phyloP scores from a whole-genome alignment of 2,329 filamentous ascomycete genomes.

The Xylariaceae sp. region DNA sequence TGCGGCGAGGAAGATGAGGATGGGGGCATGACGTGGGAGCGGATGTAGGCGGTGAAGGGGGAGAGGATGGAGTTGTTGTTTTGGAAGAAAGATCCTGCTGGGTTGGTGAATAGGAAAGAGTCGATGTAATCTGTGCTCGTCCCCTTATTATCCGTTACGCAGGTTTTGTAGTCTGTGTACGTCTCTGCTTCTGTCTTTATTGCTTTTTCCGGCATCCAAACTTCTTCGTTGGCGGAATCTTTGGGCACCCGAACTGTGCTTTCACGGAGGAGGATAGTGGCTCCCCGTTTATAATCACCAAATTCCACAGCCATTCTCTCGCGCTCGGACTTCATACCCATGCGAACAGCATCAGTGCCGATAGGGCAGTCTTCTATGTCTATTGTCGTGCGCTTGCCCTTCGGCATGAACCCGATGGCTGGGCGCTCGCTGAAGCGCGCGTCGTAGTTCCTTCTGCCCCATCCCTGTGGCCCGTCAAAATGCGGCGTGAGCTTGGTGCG shows the following conservation, averaged over 20 bases:
- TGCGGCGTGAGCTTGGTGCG: slow-evolving; percentile 96
- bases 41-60: slow-evolving; percentile 81
- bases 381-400: slow-evolving; percentile 73
- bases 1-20: slow-evolving; percentile 45
- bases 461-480: slow-evolving; percentile 72
- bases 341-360: slow-evolving; percentile 78
- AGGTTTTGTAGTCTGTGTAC: slow-evolving; percentile 77
- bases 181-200: slow-evolving; percentile 52
- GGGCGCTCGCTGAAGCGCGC: slow-evolving; percentile 60
- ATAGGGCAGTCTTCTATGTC: slow-evolving; percentile 98
- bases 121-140: slow-evolving; percentile 85
- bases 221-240: slow-evolving; percentile 18
- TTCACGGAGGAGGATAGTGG: slow-evolving; percentile 85
- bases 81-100: slow-evolving; percentile 94
- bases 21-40: slow-evolving; percentile 66
- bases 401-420: slow-evolving; percentile 84
- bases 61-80: slow-evolving; percentile 99
- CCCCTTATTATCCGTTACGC: slow-evolving; percentile 80
- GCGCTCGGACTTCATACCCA: slow-evolving; percentile 77
- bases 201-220: slow-evolving; percentile 27
- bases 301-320: slow-evolving; percentile 68
- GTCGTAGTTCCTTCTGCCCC: slow-evolving; percentile 48
- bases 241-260: slow-evolving; percentile 67
- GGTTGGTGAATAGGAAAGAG: slow-evolving; percentile 81
- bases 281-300: slow-evolving; percentile 70